Evolutionary conservation across 495 filamentous ascomycete species (phyloP), one percentile per base, ranked within the genome.

Genomic region (Podospora fimiseda): DNA sequence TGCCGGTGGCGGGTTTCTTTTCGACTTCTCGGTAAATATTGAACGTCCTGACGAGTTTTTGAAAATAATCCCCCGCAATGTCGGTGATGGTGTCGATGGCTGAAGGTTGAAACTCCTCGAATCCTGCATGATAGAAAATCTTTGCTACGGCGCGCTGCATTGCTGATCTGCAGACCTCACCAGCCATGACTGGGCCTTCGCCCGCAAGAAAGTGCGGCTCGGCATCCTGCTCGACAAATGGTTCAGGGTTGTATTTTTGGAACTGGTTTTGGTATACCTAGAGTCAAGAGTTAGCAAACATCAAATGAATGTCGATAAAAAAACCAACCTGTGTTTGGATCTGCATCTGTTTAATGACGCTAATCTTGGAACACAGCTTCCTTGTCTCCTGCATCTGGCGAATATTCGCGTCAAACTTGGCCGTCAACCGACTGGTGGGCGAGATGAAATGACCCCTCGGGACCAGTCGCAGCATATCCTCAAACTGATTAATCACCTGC

Each of bases 331-430:
- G 93, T 42, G 90, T 86, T 63, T 99, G 94, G 24, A 96, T 75
- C 66, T 97, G 94, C 93, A 99, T 99, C 73, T 99, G 93, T 76
- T 97, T 99, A 65, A 99, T 90, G 53, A 99, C 86, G 23, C 88
- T 84, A 63, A 97, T 91, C 68, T 97, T 97, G 2, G 90, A 90
- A 64, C 88, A 94, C 9, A 99, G 79, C 66, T 96, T 97, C 59
- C 94, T 78, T 0, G 93, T 97, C 53, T 96, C 92, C 67, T 99
- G 93, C 84, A 97, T 90, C 63, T 96, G 90, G 37, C 81, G 80
- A 74, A 97, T 86, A 60, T 99, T 99, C 47, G 82, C 82, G 55
- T 95, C 87, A 62, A 99, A 80, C 65, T 83, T 91, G 47, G 76
- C 76, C n/a, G 86, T 80, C 21, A 99, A 65, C 43, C 71, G 75